Base-by-base conservation (phyloP, 352 stramenopile species). In the Pythium guiyangense region DNA sequence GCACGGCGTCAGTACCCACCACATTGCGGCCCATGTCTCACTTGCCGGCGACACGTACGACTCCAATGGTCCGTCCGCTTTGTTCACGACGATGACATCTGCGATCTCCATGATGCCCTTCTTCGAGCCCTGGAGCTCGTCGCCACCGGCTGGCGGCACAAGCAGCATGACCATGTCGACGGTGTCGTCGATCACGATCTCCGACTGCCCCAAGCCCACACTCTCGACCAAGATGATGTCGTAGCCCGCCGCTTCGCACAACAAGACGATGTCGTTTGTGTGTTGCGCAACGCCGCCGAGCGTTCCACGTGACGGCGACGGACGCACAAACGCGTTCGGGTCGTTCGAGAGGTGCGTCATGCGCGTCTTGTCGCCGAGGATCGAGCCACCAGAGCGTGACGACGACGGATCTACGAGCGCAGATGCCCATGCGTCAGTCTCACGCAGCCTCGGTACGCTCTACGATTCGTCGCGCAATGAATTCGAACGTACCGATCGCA, bases 71-170 rank as follows among this genome's bases (percentile, higher is more conserved):
- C 96, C 96, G 74, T 99, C 97, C 4, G 96, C 92, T 70, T 99
- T 99, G 71, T 99, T 99, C 17, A 99, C 94, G 11, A 98, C 88
- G 26, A 99, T 72, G 22, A 99, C 80, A 63, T 99, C 96, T 9
- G 96, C 96, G 44, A 98, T 92, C 73, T 99, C 97, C 59, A 99
- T 96, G 71, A 99, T 99, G 18, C 97, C 97, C 59, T 99, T 99
- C 75, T 99, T 99, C n/a, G 90, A 90, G 17, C 93, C 97, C 71
- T 99, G 96, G 29, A 99, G 71, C 58, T 98, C 94, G 70, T 99
- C 96, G 15, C 97, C 97, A 27, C 91, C 92, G n/a, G 87, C 96
- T 2, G 96, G 96, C 15, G 96, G 89, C 31, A 99, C 76, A 20
- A 99, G 60, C 46, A 99, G 80, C 66, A 99, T 84, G 26, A 99